Base-by-base conservation (phyloP, 2,329 filamentous ascomycete species). In the Aspergillus hiratsukae region DNA sequence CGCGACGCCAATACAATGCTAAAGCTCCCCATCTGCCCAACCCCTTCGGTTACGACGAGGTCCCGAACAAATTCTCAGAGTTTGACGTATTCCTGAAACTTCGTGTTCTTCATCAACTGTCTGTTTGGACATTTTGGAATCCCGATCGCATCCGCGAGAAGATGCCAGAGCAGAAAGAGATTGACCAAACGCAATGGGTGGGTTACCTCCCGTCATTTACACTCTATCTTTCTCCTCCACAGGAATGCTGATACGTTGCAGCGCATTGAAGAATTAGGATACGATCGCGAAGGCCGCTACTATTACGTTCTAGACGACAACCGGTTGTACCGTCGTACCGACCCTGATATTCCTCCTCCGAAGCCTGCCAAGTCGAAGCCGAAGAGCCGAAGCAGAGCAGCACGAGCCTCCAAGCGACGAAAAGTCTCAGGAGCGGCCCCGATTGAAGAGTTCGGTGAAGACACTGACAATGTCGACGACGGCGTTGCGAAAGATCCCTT, bases 291-390 rank as follows among this genome's bases (percentile, higher is more conserved):
- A 49, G 92, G 96, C 61, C 87, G 91, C 40, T 87, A 86, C 37
- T 96, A 97, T 70, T 96, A 88, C 68, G 87, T 97, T 3, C 82
- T 99, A 3, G 93, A 97, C 66, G 94, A 99, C 71, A 95, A 97
- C 66, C 85, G 94, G 60, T 80, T 99, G 45, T 99, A 99, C 72
- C 89, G 92, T 55, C 81, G 88, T 59, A 91, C 89, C n/a, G 90
- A 96, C 58, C 82, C 88, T 27, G 84, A 85, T 1, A 79, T 83
- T 1, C 82, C 85, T 6, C 74, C 83, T 14, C 75, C 81, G 5
- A 76, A 80, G n/a, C 71, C 80, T 2, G 73, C 81, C 27, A 88
- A 88, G 68, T 78, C 83, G 1, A 83, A 87, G 81, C 72, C 79
- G 4, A 89, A 86, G 66, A 83, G 82, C 27, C 87, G 86, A 64